These are phyloP conservation scores for Eucalyptus lansdowneana DNA, from an alignment of 345 rosid genomes.

Conservation along the genomic window DNA sequence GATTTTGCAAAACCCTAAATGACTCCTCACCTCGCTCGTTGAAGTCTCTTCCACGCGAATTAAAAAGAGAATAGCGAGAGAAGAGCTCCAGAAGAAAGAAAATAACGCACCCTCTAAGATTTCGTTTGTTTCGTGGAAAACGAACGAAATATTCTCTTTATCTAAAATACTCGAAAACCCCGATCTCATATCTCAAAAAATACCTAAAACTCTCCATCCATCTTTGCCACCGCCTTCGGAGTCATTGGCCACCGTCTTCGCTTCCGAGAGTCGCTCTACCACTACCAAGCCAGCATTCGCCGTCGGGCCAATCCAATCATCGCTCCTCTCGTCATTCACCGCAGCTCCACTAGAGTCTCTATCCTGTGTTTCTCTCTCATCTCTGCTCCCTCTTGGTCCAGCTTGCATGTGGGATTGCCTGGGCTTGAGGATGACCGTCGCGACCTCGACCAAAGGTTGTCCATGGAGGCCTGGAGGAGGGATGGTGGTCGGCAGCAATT, in stretches of 20 bases:
- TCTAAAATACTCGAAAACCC: background rate
- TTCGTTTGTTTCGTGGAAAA: too few relatives aligned
- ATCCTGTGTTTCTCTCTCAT: background rate
- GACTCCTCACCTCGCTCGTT: background rate
- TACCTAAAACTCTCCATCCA: background rate
- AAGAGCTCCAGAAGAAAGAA: too few relatives aligned
- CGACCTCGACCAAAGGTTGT: background rate
- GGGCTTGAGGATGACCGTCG: background rate
- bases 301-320: background rate
- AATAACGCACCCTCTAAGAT: accelerated
- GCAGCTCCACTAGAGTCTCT: background rate
- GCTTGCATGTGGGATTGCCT: background rate
- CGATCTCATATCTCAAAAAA: background rate
- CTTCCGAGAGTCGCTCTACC: background rate
- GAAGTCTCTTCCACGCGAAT: background rate
- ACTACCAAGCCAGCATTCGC: background rate
- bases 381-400: background rate
- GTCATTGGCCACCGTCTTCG: background rate
- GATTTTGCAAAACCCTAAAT: background rate
- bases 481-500: background rate
- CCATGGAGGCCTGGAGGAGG: background rate
- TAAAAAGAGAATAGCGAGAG: background rate
- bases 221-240: background rate
- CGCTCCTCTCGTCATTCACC: background rate
- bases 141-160: too few relatives aligned